Conservation (phyloP, 2,329 filamentous ascomycete species). For the Phialophora verrucosa region DNA sequence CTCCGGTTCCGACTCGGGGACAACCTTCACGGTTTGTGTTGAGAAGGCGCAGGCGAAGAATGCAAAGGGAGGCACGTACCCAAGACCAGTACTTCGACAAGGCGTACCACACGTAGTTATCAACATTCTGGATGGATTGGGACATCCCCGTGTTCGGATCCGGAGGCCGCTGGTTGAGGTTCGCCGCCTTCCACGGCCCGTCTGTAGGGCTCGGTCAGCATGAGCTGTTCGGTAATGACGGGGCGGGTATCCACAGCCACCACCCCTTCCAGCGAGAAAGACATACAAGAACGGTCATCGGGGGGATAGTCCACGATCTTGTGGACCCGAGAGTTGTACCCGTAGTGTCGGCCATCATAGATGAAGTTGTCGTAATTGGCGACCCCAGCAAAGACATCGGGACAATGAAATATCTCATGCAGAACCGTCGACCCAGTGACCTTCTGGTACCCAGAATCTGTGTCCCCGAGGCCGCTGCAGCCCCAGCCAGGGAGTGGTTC, state of each 20-base stretch:
- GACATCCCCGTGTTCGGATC: conserved; percentile 9
- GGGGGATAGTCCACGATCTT: background rate
- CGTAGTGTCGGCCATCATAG: conserved; percentile 1
- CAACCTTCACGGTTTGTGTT: too few relatives aligned
- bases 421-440: conserved; percentile 7
- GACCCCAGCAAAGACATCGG: conserved; percentile 2
- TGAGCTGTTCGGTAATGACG: background rate
- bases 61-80: background rate
- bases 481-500: conserved; percentile 5
- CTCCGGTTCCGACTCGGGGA: background rate
- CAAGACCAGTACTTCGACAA: conserved; percentile 15
- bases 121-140: conserved; percentile 15
- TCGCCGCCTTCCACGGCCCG: conserved; percentile 9
- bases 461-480: conserved; percentile 14
- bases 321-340: background rate
- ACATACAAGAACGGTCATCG: background rate
- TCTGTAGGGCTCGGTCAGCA: background rate
- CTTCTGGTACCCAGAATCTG: conserved; percentile 12
- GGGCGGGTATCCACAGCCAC: background rate
- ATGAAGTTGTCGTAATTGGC: conserved; percentile 9
- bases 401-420: conserved; percentile 22
- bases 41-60: background rate
- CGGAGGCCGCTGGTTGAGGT: conserved; percentile 14
- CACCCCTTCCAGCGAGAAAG: background rate
- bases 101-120: conserved; percentile 20